Evolutionary conservation across 2,329 filamentous ascomycete species (phyloP).

Genomic region (Pestalotiopsis sp.): DNA sequence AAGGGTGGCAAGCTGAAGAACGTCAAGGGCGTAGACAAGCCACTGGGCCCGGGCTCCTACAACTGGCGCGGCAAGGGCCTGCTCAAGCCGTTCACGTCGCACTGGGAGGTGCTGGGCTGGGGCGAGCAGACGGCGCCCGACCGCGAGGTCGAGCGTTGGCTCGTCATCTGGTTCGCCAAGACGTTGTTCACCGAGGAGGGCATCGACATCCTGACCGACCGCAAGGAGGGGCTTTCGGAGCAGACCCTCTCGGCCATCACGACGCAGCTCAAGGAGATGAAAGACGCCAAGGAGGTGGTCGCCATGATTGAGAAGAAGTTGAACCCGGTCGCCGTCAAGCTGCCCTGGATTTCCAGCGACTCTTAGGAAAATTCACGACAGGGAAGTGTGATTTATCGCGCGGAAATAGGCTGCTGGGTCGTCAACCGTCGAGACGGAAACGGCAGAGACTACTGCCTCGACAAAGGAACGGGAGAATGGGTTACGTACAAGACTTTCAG

Average conservation of each 20-base stretch:
- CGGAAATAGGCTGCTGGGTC: neutral
- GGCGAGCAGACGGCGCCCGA: slow-evolving; percentile 53
- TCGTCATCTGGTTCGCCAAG: slow-evolving; percentile 82
- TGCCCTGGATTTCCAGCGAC: slow-evolving; percentile 49
- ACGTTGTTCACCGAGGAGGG: slow-evolving; percentile 84
- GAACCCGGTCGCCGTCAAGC: slow-evolving; percentile 50
- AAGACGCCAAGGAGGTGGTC: slow-evolving; percentile 58
- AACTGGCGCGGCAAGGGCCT: slow-evolving; percentile 79
- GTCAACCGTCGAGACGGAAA: neutral
- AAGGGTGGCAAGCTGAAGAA: slow-evolving; percentile 54
- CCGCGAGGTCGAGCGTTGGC: slow-evolving; percentile 61
- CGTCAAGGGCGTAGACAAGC: slow-evolving; percentile 67
- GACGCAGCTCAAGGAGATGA: slow-evolving; percentile 53
- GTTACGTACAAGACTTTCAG: too few relatives aligned
- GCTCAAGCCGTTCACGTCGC: slow-evolving; percentile 70
- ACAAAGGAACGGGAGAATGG: neutral
- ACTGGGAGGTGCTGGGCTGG: slow-evolving; percentile 84
- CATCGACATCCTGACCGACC: slow-evolving; percentile 75
- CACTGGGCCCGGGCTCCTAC: slow-evolving; percentile 51
- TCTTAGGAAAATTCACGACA: neutral
- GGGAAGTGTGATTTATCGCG: neutral
- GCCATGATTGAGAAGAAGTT: slow-evolving; percentile 51
- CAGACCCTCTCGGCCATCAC: slow-evolving; percentile 60
- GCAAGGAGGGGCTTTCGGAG: slow-evolving; percentile 60
- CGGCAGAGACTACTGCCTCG: neutral